Base-by-base conservation (phyloP, 2,329 filamentous ascomycete species). In the Ramichloridium luteum region DNA sequence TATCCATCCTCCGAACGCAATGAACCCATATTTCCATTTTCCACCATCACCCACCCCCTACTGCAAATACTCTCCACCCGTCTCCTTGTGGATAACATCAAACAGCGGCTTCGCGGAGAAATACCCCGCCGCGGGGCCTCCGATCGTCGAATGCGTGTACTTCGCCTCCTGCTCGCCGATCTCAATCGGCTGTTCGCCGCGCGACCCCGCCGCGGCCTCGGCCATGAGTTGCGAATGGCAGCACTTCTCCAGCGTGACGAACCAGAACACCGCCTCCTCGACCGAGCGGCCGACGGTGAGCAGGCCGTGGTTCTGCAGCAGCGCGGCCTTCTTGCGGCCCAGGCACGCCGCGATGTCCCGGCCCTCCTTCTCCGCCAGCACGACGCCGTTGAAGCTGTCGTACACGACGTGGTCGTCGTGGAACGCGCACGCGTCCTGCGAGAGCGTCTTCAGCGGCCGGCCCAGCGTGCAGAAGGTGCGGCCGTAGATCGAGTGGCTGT, bases 31-130 rank as follows among this genome's bases (percentile, higher is more conserved):
- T n/a, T n/a, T n/a, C n/a, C n/a, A n/a, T n/a, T n/a, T n/a, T n/a
- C n/a, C n/a, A n/a, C 20, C 20, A n/a, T 23, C n/a, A 13, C 16
- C 12, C 27, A 15, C 10, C 29, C 16, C 13, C 33, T 43, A 56
- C 44, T 54, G 46, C 41, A 74, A 46, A 50, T 74, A 74, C 8
- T 68, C 67, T 2, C 68, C 69, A 13, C 59, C 58, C 3, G 66
- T 70, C 57, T 77, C 71, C 49, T 67, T 67, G 46, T 76, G 68
- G 39, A 79, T 70, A 25, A 81, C 57, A 58, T 82, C 77, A 57
- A 84, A 84, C 40, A 77, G 45, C 11, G 79, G 78, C 58, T 75
- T 76, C 4, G 74, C 79, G 45, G 67, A 74, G 49, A 84, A 85
- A 64, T 70, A 83, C 0, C 79, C 79, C 0, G 72, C 74, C 18